A percentile compares a stretch with the other conserved stretches of the same genome.
These are phyloP conservation scores for Alloteropsis angusta DNA, from an alignment of 202 grass and related monocot genomes.

Conservation along the genomic window DNA sequence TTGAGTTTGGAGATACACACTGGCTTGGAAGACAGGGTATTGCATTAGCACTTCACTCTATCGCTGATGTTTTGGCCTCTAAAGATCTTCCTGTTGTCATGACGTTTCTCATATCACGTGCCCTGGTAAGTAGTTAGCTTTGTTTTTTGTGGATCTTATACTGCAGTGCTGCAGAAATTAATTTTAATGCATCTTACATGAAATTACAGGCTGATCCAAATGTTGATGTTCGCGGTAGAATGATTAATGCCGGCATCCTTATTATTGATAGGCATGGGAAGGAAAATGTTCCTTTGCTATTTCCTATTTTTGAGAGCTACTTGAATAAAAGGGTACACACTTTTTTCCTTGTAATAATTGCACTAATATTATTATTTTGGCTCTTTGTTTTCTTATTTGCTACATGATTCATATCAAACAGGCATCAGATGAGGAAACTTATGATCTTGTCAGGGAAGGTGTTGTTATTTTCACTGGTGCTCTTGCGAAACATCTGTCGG, in stretches of 20 bases:
- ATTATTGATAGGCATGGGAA: conserved; percentile 98
- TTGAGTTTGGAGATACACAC: conserved; percentile 48
- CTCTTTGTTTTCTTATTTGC: conserved; percentile 9
- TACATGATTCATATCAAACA: conserved; percentile 17
- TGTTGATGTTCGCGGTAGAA: conserved; percentile 82
- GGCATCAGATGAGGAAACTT: conserved; percentile 93
- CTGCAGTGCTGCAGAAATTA: not conserved
- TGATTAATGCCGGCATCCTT: conserved; percentile 94
- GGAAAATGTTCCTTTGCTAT: conserved; percentile 94
- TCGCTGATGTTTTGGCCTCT: conserved; percentile 77
- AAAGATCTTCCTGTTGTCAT: conserved; percentile 96
- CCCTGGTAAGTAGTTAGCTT: conserved; percentile 44
- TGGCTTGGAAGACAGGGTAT: conserved; percentile 96
- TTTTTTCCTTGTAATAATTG: not conserved
- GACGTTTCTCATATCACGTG: conserved; percentile 97
- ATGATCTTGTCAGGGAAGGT: conserved; percentile 96
- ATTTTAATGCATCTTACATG: conserved; percentile 17
- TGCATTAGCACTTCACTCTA: conserved; percentile 85
- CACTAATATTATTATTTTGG: not conserved
- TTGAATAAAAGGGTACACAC: conserved; percentile 82
- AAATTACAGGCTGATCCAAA: conserved; percentile 88
- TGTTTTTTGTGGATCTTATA: conserved; percentile 12
- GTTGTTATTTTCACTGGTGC: conserved; percentile 99
- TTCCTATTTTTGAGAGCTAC: conserved; percentile 99
- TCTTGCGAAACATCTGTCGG: conserved; percentile 93